Base-by-base conservation (phyloP, 2,329 filamentous ascomycete species). In the Sporothrix inflata region DNA sequence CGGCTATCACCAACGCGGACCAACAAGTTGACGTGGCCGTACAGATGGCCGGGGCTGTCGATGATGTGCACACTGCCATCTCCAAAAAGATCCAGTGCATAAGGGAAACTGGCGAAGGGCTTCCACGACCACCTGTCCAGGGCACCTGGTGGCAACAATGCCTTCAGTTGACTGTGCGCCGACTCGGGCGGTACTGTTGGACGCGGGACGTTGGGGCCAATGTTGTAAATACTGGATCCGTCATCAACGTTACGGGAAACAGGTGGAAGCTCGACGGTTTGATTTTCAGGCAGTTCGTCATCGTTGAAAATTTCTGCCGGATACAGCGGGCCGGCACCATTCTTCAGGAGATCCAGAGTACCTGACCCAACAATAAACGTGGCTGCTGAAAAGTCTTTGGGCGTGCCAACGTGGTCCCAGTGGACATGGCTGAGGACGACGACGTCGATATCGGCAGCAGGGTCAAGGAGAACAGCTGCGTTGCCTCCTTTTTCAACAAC, bases 341-440 rank as follows among this genome's bases (percentile, higher is more conserved):
- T 65, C n/a, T 75, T 73, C 6, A 87, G 77, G 1, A 87, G 76
- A 49, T 82, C 74, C 21, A 83, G 74, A 0, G 83, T 83, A 5
- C 85, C 85, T 4, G 81, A 79, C 0, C 88, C 88, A 11, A 89
- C 84, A 3, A 86, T 75, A 74, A 89, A 88, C 2, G 80, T 79
- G 0, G 85, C 81, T 14, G 80, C 77, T 0, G 81, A 73, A 74
- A 88, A 89, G 75, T 88, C 85, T 1, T 80, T 78, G 0, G 86
- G 85, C 4, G 85, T 87, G n/a, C 87, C 88, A 49, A 85, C 81
- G 74, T 89, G 87, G 75, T 89, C 87, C 82, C 85, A 88, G 75
- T 89, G 87, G 0, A 86, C 81, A 73, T 89, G 87, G 74, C 83
- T 85, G 1, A 87, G 77, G 8, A 89, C 77, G 6, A 81, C 77